Percentiles rank a stretch among this genome's conserved stretches.
Conservation (phyloP, 1,139 yeast species). For the Candida dubliniensis region DNA sequence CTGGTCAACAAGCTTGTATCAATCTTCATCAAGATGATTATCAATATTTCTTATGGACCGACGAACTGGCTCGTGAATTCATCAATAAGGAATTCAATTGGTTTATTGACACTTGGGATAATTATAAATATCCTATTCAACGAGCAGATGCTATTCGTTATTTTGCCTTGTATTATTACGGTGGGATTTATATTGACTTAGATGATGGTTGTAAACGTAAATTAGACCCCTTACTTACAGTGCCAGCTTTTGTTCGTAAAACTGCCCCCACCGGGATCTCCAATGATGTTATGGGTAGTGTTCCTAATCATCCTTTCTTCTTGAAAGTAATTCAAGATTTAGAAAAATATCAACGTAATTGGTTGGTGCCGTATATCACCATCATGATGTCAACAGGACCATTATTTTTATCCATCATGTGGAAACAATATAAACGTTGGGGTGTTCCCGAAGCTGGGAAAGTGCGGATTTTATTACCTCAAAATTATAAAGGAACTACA, state of each 20-base stretch:
- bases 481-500: slow-evolving; percentile 60
- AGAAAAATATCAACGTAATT: slow-evolving; percentile 62
- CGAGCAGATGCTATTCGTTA: slow-evolving; percentile 93
- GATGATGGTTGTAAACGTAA: slow-evolving; percentile 83
- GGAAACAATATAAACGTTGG: slow-evolving; percentile 87
- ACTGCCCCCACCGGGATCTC: slow-evolving; percentile 91
- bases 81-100: slow-evolving; percentile 79
- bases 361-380: slow-evolving; percentile 84
- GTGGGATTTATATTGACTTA: slow-evolving; percentile 87
- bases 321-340: slow-evolving; percentile 65
- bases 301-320: slow-evolving; percentile 86
- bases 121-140: slow-evolving; percentile 77
- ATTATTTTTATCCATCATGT: slow-evolving; percentile 75
- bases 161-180: slow-evolving; percentile 77
- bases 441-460: slow-evolving; percentile 61
- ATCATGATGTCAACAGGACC: slow-evolving; percentile 97
- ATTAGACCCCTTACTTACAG: slow-evolving; percentile 76
- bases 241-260: slow-evolving; percentile 83
- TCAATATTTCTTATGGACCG: slow-evolving; percentile 89
- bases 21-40: slow-evolving; percentile 77
- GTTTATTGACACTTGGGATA: slow-evolving; percentile 79
- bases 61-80: slow-evolving; percentile 76
- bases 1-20: slow-evolving; percentile 73
- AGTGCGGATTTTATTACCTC: slow-evolving; percentile 69
- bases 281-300: slow-evolving; percentile 89